Evolutionary conservation across 2,329 filamentous ascomycete genomes (phyloP).

Genomic region (Lachnellula suecica): DNA sequence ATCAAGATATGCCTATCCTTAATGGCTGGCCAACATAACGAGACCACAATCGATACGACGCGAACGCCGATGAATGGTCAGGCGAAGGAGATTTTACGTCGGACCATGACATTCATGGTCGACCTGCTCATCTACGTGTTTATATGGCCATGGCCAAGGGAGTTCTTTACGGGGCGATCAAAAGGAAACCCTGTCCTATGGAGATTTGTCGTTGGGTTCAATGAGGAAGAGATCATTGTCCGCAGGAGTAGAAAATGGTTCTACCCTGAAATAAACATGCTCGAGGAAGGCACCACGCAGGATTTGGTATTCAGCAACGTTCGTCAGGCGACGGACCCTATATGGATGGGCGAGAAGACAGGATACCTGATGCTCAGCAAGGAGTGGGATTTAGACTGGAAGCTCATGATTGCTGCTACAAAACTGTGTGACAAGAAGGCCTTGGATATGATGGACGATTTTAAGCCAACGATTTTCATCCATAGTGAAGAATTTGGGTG

Average conservation of each 20-base stretch:
- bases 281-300: constrained; percentile 44
- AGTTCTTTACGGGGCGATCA: constrained; percentile 63
- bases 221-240: constrained; percentile 77
- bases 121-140: constrained; percentile 71
- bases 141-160: constrained; percentile 71
- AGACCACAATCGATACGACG: constrained; percentile 62
- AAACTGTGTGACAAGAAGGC: constrained; percentile 64
- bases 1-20: constrained; percentile 32
- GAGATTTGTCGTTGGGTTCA: constrained; percentile 75
- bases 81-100: constrained; percentile 44
- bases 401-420: constrained; percentile 73
- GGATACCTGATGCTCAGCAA: constrained; percentile 83
- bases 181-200: constrained; percentile 66
- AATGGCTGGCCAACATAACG: constrained; percentile 43
- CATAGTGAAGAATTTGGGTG: constrained; percentile 69
- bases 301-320: constrained; percentile 63
- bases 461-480: constrained; percentile 70
- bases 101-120: constrained; percentile 66
- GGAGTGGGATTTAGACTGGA: constrained; percentile 87
- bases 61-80: constrained; percentile 57
- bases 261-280: constrained; percentile 40
- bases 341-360: constrained; percentile 73
- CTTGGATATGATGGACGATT: constrained; percentile 60
- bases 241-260: constrained; percentile 76
- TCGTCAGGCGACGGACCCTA: constrained; percentile 65